Conservation (phyloP, 192 early-diverging fungal genomes). For the Coemansia sp. region DNA sequence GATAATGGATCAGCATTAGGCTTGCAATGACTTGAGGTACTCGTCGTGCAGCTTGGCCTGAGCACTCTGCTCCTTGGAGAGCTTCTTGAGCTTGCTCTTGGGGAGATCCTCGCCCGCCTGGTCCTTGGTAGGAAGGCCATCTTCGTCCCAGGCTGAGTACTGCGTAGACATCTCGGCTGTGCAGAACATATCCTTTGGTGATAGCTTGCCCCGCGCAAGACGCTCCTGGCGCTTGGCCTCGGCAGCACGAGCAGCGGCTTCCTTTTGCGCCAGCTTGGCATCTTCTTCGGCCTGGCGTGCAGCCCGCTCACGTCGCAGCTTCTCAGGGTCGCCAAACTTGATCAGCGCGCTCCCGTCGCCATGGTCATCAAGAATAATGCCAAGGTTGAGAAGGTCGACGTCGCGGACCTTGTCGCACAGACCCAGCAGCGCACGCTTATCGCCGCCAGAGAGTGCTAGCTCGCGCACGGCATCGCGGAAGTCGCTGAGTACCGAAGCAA, state of each 20-base stretch:
- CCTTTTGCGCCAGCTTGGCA: constrained; percentile 67
- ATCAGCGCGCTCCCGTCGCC: constrained; percentile 93
- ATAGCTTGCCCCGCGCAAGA: constrained; percentile 77
- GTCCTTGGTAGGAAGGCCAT: constrained; percentile 88
- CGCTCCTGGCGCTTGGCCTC: constrained; percentile 70
- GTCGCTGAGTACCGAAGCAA: constrained; percentile 75
- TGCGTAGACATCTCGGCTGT: constrained; percentile 59
- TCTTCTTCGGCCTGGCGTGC: constrained; percentile 67
- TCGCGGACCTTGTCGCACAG: constrained; percentile 91
- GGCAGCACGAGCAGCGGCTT: constrained; percentile 60
- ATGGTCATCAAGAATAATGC: constrained; percentile 91
- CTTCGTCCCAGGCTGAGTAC: constrained; percentile 81
- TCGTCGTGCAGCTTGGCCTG: constrained; percentile 92
- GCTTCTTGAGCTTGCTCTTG: constrained; percentile 85
- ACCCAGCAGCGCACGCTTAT: constrained; percentile 66
- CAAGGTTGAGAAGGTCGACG: constrained; percentile 83
- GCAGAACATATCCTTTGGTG: constrained; percentile 86
- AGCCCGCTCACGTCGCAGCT: constrained; percentile 68
- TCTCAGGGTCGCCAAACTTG: constrained; percentile 83
- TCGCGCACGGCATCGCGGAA: constrained; percentile 90
- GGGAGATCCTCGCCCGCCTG: constrained; percentile 80
- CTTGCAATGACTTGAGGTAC: constrained; percentile 61
- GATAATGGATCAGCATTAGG: neutral
- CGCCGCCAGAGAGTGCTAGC: constrained; percentile 62
- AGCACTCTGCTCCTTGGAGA: constrained; percentile 81